Base-by-base conservation (phyloP, 75 land plant genomes). In the Sequoiadendron giganteum region DNA sequence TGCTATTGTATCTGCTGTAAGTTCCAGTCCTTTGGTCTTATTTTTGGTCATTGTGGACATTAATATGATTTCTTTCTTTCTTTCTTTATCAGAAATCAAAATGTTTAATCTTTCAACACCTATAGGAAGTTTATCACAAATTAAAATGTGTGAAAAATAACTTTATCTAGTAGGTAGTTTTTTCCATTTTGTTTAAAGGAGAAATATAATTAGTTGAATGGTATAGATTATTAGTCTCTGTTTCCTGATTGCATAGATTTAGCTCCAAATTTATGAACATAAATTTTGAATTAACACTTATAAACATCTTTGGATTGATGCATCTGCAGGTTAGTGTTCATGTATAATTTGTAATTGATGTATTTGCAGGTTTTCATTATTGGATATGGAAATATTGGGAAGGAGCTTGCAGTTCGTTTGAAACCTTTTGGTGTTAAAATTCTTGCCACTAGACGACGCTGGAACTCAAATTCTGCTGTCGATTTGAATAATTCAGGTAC, bases 361-460 rank as follows among this genome's bases (percentile, higher is more conserved):
- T 8, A 43, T 87, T 61, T 68, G 30, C 89, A 97, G 99, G 98
- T 97, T 43, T 90, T 95, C 30, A 97, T 97, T 83, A 1, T 97
- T 88, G 99, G 98, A 55, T 96, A 89, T 92, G 98, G 98, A 55
- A 93, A 93, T 91, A 97, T 96, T 88, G 99, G 99, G 58, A 88
- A 90, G 77, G 94, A 96, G 13, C 95, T 97, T 85, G 99, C 98
- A 86, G 90, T 92, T 86, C 94, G 99, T 70, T 89, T 97, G 89
- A 87, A 88, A 87, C 92, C 95, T 56, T 97, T 97, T 90, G 99
- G 99, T 85, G 99, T 97, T 21, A 89, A 87, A 90, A 90, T 97
- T 87, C 92, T 96, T 86, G 99, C 97, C 54, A 93, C 93, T 32
- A 95, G 93, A 91, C 84, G 96, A 52, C 90, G 92, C 14, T 97